Evolutionary conservation across 2,329 filamentous ascomycete species (phyloP), one percentile per base, ranked within the genome.

Genomic region (Exserohilum rostratum): DNA sequence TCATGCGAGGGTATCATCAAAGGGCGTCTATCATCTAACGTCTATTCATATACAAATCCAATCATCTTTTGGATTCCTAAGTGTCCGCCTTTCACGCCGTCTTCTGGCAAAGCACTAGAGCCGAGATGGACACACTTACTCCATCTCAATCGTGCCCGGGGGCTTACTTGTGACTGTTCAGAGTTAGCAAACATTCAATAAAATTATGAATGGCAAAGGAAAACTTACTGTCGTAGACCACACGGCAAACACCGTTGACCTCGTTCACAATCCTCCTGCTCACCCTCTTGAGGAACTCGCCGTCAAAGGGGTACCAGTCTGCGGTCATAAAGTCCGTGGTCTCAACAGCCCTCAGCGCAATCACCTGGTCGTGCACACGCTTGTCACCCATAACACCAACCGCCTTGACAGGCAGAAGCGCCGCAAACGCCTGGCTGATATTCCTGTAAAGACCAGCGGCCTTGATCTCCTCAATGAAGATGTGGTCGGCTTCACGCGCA

Each of bases 401-500:
- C 1, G 86, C 85, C 71, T 83, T 86, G 61, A 83, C 83, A 2
- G 86, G 85, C 31, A 88, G 74, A 13, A 90, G 77, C n/a, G 86
- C 88, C 3, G 88, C 88, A 68, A 85, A 90, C 0, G 88, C 88
- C 68, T 90, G 87, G 37, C 80, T 82, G 60, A 90, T 90, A 66
- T 93, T 75, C 53, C 89, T 76, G 73, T 93, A 93, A 18, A 92
- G 75, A 10, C 89, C 90, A 0, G 88, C 88, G 51, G 85, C 83
- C 66, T 80, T 82, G 77, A 93, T 93, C 82, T 88, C 87, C 58
- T 83, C 82, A 64, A 93, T 91, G 77, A 90, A 93, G 69, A 93
- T 93, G 68, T 85, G 71, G 67, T 93, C 90, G 1, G 90, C 90
- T 71, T 89, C 80, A n/a, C 90, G 80, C 2, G 86, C 90, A 60